These are phyloP conservation scores for Trichoderma citrinoviride DNA, from an alignment of 2,329 filamentous ascomycete genomes.

Conservation along the genomic window DNA sequence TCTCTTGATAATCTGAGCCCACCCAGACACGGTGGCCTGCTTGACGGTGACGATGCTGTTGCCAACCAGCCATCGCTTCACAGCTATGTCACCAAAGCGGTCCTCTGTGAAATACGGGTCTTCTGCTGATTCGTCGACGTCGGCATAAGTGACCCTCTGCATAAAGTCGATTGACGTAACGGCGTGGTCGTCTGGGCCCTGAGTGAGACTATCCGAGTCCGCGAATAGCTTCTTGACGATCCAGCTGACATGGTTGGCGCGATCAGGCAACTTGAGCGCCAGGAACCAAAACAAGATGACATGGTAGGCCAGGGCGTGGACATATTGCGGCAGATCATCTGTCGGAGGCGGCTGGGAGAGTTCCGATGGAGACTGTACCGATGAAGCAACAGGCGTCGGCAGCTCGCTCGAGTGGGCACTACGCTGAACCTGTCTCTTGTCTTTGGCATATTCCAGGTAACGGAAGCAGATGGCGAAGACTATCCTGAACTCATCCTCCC, in stretches of 20 bases:
- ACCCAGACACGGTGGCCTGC: slow-evolving; percentile 63
- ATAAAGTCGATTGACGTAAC: slow-evolving; percentile 93
- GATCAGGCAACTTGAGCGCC: slow-evolving; percentile 78
- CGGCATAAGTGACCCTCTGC: slow-evolving; percentile 82
- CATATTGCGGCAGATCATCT: slow-evolving; percentile 86
- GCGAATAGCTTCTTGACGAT: slow-evolving; percentile 84
- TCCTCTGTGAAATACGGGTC: slow-evolving; percentile 64
- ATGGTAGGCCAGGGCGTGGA: slow-evolving; percentile 90
- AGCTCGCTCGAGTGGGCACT: slow-evolving; percentile 47
- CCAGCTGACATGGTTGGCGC: slow-evolving; percentile 81
- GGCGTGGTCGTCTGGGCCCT: slow-evolving; percentile 84
- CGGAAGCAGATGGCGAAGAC: slow-evolving; percentile 95
- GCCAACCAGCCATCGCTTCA: slow-evolving; percentile 69
- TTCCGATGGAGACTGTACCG: slow-evolving; percentile 24
- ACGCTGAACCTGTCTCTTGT: slow-evolving; percentile 53
- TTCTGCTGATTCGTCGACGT: slow-evolving; percentile 72
- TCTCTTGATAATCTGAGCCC: slow-evolving; percentile 68
- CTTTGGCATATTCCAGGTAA: slow-evolving; percentile 85
- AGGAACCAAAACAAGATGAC: slow-evolving; percentile 98
- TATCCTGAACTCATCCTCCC: slow-evolving; percentile 86
- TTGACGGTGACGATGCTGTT: slow-evolving; percentile 73
- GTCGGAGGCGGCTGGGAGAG: slow-evolving; percentile 36
- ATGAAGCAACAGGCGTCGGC: slow-evolving; percentile 30
- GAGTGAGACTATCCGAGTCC: slow-evolving; percentile 66
- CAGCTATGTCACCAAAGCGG: slow-evolving; percentile 63